Evolutionary conservation across 306 rosid genomes (phyloP), one percentile per base, ranked within the genome.

Genomic region (Fragaria nilgerrensis): DNA sequence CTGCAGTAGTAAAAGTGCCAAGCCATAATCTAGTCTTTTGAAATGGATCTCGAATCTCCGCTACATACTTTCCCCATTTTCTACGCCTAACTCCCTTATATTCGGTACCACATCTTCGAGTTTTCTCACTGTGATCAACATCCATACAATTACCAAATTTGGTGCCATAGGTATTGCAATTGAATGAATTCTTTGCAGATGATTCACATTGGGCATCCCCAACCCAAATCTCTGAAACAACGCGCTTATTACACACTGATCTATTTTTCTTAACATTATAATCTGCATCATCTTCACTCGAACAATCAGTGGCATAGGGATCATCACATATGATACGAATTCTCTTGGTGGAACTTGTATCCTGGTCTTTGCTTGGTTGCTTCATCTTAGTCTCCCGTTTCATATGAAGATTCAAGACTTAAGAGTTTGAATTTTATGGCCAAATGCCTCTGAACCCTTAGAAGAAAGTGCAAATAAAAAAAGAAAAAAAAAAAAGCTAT

Each of bases 231-330:
- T 88, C 90, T 58, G 78, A 80, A 5, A 82, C 83, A 48, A 80
- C 56, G 36, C 77, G 74, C 82, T 90, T 87, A 9, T 76, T 0
- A 72, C 53, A 75, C 37, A 41, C 52, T 6, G 66, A 36, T 29
- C 56, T 27, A 4, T 48, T 36, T 44, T 27, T 73, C 50, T 78
- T 58, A 41, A 59, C 59, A 43, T 52, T 50, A 52, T 56, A 27
- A 49, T 17, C 62, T 14, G 81, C 84, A 61, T 87, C 93, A 36
- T 90, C 96, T 58, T 89, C 93, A 53, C 93, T 89, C 16, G 96
- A 93, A 78, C 56, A 83, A 75, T 89, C 98, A 1, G 96, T 93
- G 1, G 93, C 95, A 77, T 89, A 58, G 43, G 96, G 98, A 82
- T 93, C 95, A 68, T 79, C 78, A 75, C 58, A 88, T 6, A 77